Evolutionary conservation across 2,329 filamentous ascomycete species (phyloP).

Genomic region (Arthroderma sp.): DNA sequence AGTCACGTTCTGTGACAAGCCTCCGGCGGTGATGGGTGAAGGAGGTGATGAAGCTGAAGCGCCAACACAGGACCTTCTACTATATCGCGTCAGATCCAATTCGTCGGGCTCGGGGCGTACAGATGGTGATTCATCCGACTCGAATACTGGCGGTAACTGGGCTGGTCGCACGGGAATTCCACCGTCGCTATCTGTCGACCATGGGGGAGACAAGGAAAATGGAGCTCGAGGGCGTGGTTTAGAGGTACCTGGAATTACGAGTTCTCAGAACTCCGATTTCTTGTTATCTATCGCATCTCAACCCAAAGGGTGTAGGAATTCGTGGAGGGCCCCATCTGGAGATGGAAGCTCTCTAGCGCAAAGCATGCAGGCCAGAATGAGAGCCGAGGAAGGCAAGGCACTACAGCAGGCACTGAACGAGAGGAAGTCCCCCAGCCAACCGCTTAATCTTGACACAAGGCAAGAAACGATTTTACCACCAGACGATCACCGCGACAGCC

Average conservation of each 20-base stretch:
- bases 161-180: background rate
- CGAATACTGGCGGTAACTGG: background rate
- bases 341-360: conserved; percentile 35
- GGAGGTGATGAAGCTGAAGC: conserved; percentile 75
- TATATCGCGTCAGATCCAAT: conserved; percentile 10
- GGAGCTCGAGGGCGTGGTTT: too few relatives aligned
- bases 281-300: conserved; percentile 19
- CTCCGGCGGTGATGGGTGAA: conserved; percentile 74
- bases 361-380: conserved; percentile 38
- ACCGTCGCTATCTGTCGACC: background rate
- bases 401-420: conserved; percentile 22
- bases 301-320: conserved; percentile 24
- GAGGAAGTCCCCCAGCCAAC: too few relatives aligned
- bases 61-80: conserved; percentile 53
- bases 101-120: conserved; percentile 7
- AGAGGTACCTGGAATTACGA: too few relatives aligned
- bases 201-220: background rate
- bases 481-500: background rate
- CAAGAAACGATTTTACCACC: background rate
- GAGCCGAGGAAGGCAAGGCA: conserved; percentile 38
- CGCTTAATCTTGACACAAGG: too few relatives aligned
- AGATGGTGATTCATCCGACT: conserved; percentile 2
- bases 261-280: conserved; percentile 17
- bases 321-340: conserved; percentile 22
- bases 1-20: conserved; percentile 60